These are phyloP conservation scores for Cercospora brassicicola DNA, from an alignment of 2,329 filamentous ascomycete species.

Conservation along the genomic window DNA sequence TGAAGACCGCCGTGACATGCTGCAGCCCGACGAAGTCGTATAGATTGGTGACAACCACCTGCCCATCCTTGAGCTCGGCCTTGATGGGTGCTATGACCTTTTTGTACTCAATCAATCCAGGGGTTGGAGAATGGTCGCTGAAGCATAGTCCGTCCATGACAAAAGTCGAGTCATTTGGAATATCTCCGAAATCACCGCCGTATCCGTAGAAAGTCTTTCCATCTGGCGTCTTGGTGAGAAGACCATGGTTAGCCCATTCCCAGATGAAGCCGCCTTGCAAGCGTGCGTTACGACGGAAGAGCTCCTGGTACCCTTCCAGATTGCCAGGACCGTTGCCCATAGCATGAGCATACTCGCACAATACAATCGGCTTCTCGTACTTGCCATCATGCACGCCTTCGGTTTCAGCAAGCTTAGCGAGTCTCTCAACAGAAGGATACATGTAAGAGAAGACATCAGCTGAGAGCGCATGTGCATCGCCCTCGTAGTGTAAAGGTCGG, in stretches of 20 bases:
- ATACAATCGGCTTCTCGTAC: constrained; percentile 54
- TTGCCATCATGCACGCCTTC: constrained; percentile 36
- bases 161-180: constrained; percentile 41
- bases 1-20: constrained; percentile 20
- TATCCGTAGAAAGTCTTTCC: constrained; percentile 43
- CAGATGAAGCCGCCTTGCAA: constrained; percentile 61
- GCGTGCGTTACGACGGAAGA: constrained; percentile 59
- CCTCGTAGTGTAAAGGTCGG: constrained; percentile 65
- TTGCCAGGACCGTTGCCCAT: constrained; percentile 73
- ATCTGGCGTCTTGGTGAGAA: constrained; percentile 39
- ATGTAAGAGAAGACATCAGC: constrained; percentile 65
- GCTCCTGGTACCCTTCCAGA: constrained; percentile 62
- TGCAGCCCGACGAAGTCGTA: constrained; percentile 36
- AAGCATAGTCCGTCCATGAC: constrained; percentile 46
- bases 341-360: constrained; percentile 57
- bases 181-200: constrained; percentile 38
- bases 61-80: constrained; percentile 31
- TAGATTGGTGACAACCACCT: constrained; percentile 37
- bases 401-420: constrained; percentile 49
- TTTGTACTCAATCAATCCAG: constrained; percentile 44
- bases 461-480: constrained; percentile 58
- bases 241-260: constrained; percentile 48
- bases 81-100: constrained; percentile 45
- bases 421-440: constrained; percentile 59
- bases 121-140: constrained; percentile 43